A percentile compares a stretch with the other conserved stretches of the same genome.
Conservation (phyloP, 805 yeast species). For the Komagataella mondaviorum region DNA sequence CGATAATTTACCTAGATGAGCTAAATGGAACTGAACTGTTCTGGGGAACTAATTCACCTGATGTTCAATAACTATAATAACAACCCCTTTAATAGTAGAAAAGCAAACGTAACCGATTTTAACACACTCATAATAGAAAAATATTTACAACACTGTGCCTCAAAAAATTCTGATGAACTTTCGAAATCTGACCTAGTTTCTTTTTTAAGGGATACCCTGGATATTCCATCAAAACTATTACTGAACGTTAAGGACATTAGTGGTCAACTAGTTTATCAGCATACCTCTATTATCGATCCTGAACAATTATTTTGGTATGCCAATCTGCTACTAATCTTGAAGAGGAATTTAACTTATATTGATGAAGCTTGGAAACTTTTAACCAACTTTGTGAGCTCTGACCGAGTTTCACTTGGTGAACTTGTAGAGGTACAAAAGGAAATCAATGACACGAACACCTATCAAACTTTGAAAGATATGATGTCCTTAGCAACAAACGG, state of each 20-base stretch:
- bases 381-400: slow-evolving; percentile 1
- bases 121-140: slow-evolving; percentile 22
- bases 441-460: slow-evolving; percentile 4
- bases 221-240: slow-evolving; percentile 16
- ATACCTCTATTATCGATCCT: slow-evolving; percentile 31
- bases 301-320: slow-evolving; percentile 27
- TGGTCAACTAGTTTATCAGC: slow-evolving; percentile 21
- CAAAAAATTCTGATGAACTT: slow-evolving; percentile 22
- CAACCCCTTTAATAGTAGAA: slow-evolving; percentile 16
- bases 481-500: slow-evolving; percentile 27
- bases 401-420: slow-evolving; percentile 21
- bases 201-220: slow-evolving; percentile 16
- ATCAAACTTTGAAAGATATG: slow-evolving; percentile 27
- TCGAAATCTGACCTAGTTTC: slow-evolving; percentile 13
- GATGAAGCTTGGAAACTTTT: slow-evolving; percentile 28
- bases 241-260: slow-evolving; percentile 11
- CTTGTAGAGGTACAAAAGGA: slow-evolving; percentile 13
- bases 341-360: slow-evolving; percentile 21
- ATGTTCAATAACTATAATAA: slow-evolving; percentile 3
- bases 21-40: too few species aligned
- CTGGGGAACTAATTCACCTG: not conserved
- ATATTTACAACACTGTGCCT: slow-evolving; percentile 25
- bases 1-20: too few species aligned
- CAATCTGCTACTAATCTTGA: slow-evolving; percentile 24
- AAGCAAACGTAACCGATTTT: slow-evolving; percentile 18